phyloP scores from a whole-genome alignment of 2,329 filamentous ascomycete species.

The Aureobasidium sp. region DNA sequence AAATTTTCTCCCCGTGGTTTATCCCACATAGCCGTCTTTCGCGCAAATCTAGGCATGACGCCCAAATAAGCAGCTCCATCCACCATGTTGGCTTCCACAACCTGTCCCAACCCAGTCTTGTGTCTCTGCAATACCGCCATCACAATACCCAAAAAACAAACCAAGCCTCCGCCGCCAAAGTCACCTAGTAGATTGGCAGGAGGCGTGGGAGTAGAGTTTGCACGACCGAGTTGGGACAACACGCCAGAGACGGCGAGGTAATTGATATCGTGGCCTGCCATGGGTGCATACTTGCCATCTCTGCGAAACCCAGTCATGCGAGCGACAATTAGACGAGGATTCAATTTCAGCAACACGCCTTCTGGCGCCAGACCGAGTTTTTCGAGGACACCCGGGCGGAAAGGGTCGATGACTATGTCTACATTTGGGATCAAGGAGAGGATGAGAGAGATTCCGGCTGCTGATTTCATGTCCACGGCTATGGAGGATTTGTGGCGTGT shows the following conservation, averaged over 20 bases:
- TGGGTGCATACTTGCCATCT: constrained; percentile 73
- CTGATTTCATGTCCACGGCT: constrained; percentile 66
- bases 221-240: constrained; percentile 65
- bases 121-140: constrained; percentile 65
- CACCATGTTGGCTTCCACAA: constrained; percentile 96
- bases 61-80: constrained; percentile 76
- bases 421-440: constrained; percentile 53
- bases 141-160: constrained; percentile 72
- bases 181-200: constrained; percentile 82
- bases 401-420: constrained; percentile 88
- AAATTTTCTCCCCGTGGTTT: constrained; percentile 63
- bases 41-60: constrained; percentile 63
- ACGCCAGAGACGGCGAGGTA: constrained; percentile 85
- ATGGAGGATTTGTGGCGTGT: constrained; percentile 76
- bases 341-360: constrained; percentile 54
- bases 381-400: constrained; percentile 84
- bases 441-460: constrained; percentile 56
- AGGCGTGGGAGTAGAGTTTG: constrained; percentile 61
- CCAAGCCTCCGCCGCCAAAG: constrained; percentile 81
- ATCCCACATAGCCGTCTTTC: constrained; percentile 56
- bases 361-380: constrained; percentile 68
- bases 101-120: constrained; percentile 63
- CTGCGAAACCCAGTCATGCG: constrained; percentile 86
- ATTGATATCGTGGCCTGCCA: constrained; percentile 96
- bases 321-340: constrained; percentile 70